phyloP scores from a whole-genome alignment of 441 rosid species.

The Pelargonium exstipulatum region DNA sequence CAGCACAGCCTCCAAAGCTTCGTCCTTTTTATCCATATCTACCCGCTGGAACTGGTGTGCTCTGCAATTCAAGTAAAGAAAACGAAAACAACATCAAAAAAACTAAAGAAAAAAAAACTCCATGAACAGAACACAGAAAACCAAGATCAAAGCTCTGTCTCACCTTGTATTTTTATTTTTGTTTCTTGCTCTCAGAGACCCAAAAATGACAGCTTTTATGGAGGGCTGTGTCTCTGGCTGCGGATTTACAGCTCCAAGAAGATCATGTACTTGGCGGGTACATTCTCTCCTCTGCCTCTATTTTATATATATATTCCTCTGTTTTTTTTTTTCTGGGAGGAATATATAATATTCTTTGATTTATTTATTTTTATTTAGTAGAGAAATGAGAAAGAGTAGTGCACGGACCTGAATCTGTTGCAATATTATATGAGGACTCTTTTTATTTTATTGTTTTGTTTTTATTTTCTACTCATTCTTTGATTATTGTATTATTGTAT shows the following conservation, averaged over 20 bases:
- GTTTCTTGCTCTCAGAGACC: too few relatives aligned
- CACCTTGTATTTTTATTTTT: too few relatives aligned
- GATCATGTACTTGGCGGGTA: slow-evolving; percentile 41
- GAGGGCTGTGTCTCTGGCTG: slow-evolving; percentile 15
- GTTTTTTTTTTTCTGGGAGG: not conserved
- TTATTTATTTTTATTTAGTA: not conserved
- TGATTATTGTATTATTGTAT: too few relatives aligned
- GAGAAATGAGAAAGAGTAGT: not conserved
- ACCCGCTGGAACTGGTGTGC: too few relatives aligned
- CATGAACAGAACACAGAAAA: too few relatives aligned
- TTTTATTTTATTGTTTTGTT: too few relatives aligned
- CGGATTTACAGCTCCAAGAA: slow-evolving; percentile 17
- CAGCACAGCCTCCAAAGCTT: slow-evolving; percentile 26
- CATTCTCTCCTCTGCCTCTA: slow-evolving; percentile 18
- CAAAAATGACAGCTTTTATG: slow-evolving; percentile 23
- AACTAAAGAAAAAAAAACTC: too few relatives aligned
- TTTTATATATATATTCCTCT: slow-evolving; percentile 1
- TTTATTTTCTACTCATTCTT: too few relatives aligned
- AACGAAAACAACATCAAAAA: too few relatives aligned
- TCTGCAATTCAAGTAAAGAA: too few relatives aligned
- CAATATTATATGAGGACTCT: not conserved
- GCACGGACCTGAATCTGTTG: not conserved
- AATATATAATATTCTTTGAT: not conserved
- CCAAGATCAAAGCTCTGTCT: too few relatives aligned
- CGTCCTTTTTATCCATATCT: slow-evolving; percentile 20